A percentile compares a stretch with the other conserved stretches of the same genome.
phyloP scores from a whole-genome alignment of 2,329 filamentous ascomycete genomes.

The Parafenestella ontariensis region DNA sequence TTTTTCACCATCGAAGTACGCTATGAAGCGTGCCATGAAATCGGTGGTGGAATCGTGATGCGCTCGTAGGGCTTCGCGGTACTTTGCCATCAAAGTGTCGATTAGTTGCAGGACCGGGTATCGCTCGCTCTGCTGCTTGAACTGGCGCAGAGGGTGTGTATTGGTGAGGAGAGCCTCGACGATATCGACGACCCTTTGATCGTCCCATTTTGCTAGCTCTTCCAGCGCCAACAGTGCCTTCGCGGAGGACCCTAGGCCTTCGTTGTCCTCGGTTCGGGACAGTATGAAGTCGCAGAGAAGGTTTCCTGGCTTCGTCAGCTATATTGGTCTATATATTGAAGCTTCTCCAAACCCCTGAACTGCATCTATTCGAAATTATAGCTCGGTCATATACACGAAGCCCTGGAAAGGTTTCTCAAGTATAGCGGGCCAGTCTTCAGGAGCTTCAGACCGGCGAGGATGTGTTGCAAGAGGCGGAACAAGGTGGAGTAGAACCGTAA shows the following conservation, averaged over 20 bases:
- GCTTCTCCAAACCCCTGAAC: background rate
- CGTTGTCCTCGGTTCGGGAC: constrained; percentile 65
- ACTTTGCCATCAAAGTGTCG: constrained; percentile 67
- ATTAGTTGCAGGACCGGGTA: constrained; percentile 69
- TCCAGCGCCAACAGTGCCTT: constrained; percentile 66
- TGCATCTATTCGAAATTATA: background rate
- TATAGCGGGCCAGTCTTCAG: background rate
- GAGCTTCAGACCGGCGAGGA: background rate
- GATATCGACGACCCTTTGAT: constrained; percentile 61
- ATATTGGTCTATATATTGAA: background rate
- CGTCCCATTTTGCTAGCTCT: constrained; percentile 65
- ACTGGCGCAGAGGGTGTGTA: constrained; percentile 65
- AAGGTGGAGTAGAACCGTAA: background rate
- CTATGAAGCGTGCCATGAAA: constrained; percentile 67
- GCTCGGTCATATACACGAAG: background rate
- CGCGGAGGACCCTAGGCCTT: constrained; percentile 64
- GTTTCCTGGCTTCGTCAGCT: constrained; percentile 50
- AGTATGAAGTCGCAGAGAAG: constrained; percentile 69
- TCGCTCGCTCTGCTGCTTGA: constrained; percentile 66
- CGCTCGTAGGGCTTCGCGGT: constrained; percentile 51
- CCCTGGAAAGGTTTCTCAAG: background rate
- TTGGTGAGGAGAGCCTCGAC: constrained; percentile 60
- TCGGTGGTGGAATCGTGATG: constrained; percentile 61
- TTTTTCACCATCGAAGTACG: constrained; percentile 72
- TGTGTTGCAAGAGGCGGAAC: background rate